Evolutionary conservation across 2,329 filamentous ascomycete species (phyloP).

Genomic region (Alternaria novae-zelandiae): DNA sequence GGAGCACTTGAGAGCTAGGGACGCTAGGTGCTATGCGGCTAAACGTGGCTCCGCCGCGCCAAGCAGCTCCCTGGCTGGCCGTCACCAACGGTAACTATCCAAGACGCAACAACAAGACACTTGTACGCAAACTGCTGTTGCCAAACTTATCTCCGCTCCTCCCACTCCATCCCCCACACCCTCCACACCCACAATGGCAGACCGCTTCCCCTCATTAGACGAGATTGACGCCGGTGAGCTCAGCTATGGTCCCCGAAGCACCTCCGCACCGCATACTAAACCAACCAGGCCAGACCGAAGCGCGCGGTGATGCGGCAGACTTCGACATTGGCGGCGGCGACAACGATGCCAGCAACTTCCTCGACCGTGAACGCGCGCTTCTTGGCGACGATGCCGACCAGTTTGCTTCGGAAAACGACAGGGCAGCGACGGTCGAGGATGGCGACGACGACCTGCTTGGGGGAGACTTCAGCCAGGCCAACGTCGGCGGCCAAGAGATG

Average conservation of each 20-base stretch:
- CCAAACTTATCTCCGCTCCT: constrained; percentile 3
- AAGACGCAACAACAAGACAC: constrained; percentile 18
- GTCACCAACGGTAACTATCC: constrained; percentile 17
- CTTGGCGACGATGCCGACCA: constrained; percentile 93
- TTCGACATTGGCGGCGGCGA: constrained; percentile 61
- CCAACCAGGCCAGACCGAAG: constrained; percentile 69
- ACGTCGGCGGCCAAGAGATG: constrained; percentile 54
- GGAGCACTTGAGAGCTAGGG: constrained; percentile 18
- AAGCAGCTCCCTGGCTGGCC: constrained; percentile 24
- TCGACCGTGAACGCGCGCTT: constrained; percentile 86
- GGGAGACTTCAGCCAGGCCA: constrained; percentile 57
- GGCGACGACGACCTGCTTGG: constrained; percentile 75
- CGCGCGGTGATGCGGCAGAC: constrained; percentile 57
- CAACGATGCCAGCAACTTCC: constrained; percentile 78
- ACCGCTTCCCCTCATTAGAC: constrained; percentile 60
- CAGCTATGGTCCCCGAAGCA: constrained; percentile 28
- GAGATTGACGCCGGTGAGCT: constrained; percentile 59
- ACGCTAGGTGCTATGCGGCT: constrained; percentile 28
- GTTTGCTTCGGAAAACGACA: constrained; percentile 80
- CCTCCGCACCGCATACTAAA: constrained; percentile 32
- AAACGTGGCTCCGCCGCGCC: constrained; percentile 28
- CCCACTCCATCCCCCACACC: not conserved
- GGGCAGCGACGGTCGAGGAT: constrained; percentile 66
- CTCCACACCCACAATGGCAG: constrained; percentile 51
- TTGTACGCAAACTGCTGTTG: constrained; percentile 29